Evolutionary conservation across 2,329 filamentous ascomycete genomes (phyloP).

Genomic region (Helminthosporium solani): DNA sequence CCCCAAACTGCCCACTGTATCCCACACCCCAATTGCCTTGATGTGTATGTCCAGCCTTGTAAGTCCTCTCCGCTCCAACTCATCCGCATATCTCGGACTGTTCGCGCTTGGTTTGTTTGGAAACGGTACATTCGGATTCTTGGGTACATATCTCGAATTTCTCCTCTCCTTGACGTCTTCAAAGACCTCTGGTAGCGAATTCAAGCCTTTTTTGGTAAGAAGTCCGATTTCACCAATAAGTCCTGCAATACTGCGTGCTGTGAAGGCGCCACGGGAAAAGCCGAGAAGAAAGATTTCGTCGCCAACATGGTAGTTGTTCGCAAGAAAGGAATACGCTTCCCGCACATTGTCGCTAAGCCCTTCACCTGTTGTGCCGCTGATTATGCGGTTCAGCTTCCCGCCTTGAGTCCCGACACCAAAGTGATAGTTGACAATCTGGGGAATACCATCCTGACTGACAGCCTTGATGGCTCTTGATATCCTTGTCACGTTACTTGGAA

Average conservation of each 20-base stretch:
- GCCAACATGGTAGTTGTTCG: conserved; percentile 55
- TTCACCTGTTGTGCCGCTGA: conserved; percentile 46
- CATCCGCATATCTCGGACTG: conserved; percentile 46
- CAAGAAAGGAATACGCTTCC: conserved; percentile 53
- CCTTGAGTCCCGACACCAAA: conserved; percentile 50
- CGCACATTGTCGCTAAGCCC: conserved; percentile 51
- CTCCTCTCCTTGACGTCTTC: conserved; percentile 48
- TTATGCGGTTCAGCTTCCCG: conserved; percentile 44
- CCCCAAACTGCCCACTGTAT: conserved; percentile 51
- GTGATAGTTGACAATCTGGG: conserved; percentile 55
- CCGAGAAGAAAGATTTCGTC: conserved; percentile 52
- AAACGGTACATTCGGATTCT: conserved; percentile 50
- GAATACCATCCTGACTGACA: conserved; percentile 49
- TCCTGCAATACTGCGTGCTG: conserved; percentile 46
- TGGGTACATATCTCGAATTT: conserved; percentile 47
- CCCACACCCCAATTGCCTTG: conserved; percentile 51
- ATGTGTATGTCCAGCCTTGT: conserved; percentile 42
- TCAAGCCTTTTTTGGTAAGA: conserved; percentile 49
- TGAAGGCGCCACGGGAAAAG: conserved; percentile 51
- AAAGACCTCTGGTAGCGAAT: conserved; percentile 50
- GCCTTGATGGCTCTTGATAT: conserved; percentile 52
- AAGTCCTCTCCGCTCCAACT: conserved; percentile 41
- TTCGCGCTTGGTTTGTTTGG: conserved; percentile 48
- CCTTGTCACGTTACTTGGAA: conserved; percentile 53
- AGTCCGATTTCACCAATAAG: conserved; percentile 50